Evolutionary conservation across 2,329 filamentous ascomycete species (phyloP).

Genomic region (Aureobasidium namibiae): DNA sequence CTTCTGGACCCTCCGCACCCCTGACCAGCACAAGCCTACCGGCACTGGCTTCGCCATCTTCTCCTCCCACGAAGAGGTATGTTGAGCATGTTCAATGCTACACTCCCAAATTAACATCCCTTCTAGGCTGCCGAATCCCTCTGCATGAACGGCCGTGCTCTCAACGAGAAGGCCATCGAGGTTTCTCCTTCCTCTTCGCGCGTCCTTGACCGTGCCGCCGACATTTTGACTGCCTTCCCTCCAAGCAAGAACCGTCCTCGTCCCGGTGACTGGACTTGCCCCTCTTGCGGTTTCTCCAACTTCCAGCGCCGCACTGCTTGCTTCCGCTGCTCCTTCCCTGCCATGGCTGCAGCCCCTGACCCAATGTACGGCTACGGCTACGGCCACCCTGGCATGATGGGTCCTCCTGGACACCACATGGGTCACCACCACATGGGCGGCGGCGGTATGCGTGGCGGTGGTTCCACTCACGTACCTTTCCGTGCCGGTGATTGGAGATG

Average conservation of each 20-base stretch:
- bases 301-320: slow-evolving; percentile 97
- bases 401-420: slow-evolving; percentile 38
- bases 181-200: slow-evolving; percentile 96
- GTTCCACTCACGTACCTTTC: slow-evolving; percentile 79
- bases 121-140: slow-evolving; percentile 85
- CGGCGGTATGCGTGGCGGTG: slow-evolving; percentile 52
- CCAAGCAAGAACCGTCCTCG: slow-evolving; percentile 97
- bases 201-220: slow-evolving; percentile 87
- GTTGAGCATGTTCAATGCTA: slow-evolving; percentile 25
- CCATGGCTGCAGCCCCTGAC: slow-evolving; percentile 69
- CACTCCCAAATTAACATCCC: slow-evolving; percentile 11
- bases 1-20: slow-evolving; percentile 96
- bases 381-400: slow-evolving; percentile 69
- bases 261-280: slow-evolving; percentile 97
- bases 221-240: slow-evolving; percentile 94
- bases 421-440: slow-evolving; percentile 24
- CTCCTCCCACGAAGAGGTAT: slow-evolving; percentile 96
- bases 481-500: slow-evolving; percentile 99
- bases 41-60: slow-evolving; percentile 97
- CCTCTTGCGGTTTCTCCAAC: slow-evolving; percentile 97
- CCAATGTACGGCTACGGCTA: slow-evolving; percentile 52
- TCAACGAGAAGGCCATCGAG: slow-evolving; percentile 98
- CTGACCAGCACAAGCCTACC: slow-evolving; percentile 98
- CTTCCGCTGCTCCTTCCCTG: slow-evolving; percentile 99
- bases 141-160: slow-evolving; percentile 96